These are phyloP conservation scores for Leishmania gerbilli DNA, from an alignment of 208 protist species.

Conservation along the genomic window DNA sequence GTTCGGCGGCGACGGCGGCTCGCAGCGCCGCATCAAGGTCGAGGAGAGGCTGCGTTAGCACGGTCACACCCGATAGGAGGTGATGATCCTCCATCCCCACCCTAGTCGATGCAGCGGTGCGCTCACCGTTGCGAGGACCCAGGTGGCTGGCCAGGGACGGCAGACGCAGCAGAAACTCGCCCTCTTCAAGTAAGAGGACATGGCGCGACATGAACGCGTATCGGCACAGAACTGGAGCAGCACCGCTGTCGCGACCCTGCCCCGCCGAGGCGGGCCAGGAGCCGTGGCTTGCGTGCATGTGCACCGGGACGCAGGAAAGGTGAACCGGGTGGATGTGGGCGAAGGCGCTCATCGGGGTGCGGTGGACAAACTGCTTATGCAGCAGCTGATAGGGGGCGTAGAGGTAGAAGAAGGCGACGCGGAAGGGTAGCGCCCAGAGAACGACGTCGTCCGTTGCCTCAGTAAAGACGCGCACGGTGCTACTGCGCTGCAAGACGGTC, in stretches of 20 bases:
- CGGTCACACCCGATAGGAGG: constrained; percentile 23
- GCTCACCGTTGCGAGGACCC: neutral
- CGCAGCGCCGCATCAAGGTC: constrained; percentile 17
- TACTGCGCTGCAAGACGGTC: constrained; percentile 9
- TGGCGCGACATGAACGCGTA: constrained; percentile 12
- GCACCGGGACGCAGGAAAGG: constrained; percentile 21
- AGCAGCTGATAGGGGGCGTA: constrained; percentile 39
- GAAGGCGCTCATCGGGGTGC: constrained; percentile 34
- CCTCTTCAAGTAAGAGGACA: constrained; percentile 37
- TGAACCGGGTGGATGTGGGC: constrained; percentile 25
- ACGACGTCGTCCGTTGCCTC: neutral
- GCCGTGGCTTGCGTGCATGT: constrained; percentile 9
- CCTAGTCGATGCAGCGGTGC: neutral
- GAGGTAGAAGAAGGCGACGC: constrained; percentile 50
- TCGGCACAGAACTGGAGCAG: constrained; percentile 9
- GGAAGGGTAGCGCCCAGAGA: constrained; percentile 47
- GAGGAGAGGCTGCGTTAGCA: constrained; percentile 21
- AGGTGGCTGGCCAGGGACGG: neutral
- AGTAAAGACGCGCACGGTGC: constrained; percentile 20
- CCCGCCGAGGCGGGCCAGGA: neutral
- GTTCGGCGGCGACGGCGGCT: neutral
- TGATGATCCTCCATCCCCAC: constrained; percentile 12
- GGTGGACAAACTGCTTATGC: constrained; percentile 32
- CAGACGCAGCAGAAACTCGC: constrained; percentile 33
- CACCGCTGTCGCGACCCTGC: neutral